phyloP scores from a whole-genome alignment of 371 early-diverging fungal genomes.

The Circinella minor region DNA sequence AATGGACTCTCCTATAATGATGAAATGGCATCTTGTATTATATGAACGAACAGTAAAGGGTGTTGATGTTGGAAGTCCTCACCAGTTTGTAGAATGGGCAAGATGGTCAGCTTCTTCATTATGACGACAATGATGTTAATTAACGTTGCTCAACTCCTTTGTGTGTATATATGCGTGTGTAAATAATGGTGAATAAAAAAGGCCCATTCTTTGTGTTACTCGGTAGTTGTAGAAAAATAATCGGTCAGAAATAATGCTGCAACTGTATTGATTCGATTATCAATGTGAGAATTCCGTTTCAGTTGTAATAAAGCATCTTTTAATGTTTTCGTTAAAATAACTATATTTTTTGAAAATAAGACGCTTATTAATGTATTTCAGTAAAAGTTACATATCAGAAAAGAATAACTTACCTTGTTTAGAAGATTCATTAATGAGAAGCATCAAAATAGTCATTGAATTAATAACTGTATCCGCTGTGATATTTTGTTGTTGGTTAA shows the following conservation, averaged over 20 bases:
- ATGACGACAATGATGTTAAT: not conserved
- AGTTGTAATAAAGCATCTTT: slow-evolving; percentile 6
- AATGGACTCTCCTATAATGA: not conserved
- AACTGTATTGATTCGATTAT: slow-evolving; percentile 19
- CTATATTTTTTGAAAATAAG: slow-evolving; percentile 13
- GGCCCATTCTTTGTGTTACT: too few species aligned
- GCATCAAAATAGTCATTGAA: slow-evolving; percentile 47
- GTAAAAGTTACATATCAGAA: not conserved
- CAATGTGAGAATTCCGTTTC: not conserved
- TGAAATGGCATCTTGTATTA: slow-evolving; percentile 39
- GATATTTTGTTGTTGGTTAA: slow-evolving; percentile 16
- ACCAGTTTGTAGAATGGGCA: slow-evolving; percentile 28
- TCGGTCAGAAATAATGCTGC: slow-evolving; percentile 36
- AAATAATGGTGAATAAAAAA: too few species aligned
- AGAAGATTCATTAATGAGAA: slow-evolving; percentile 22
- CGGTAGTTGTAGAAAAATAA: slow-evolving; percentile 19
- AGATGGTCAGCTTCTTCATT: slow-evolving; percentile 22
- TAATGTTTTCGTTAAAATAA: slow-evolving; percentile 28
- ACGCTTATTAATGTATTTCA: not conserved
- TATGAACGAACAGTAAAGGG: slow-evolving; percentile 31
- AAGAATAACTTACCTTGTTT: slow-evolving; percentile 8
- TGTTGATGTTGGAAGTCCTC: slow-evolving; percentile 21
- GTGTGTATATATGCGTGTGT: too few species aligned
- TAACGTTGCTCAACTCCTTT: not conserved
- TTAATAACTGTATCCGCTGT: slow-evolving; percentile 36